These are phyloP conservation scores for Antarctomyces pellizariae DNA, from an alignment of 495 filamentous ascomycete species.

Conservation along the genomic window DNA sequence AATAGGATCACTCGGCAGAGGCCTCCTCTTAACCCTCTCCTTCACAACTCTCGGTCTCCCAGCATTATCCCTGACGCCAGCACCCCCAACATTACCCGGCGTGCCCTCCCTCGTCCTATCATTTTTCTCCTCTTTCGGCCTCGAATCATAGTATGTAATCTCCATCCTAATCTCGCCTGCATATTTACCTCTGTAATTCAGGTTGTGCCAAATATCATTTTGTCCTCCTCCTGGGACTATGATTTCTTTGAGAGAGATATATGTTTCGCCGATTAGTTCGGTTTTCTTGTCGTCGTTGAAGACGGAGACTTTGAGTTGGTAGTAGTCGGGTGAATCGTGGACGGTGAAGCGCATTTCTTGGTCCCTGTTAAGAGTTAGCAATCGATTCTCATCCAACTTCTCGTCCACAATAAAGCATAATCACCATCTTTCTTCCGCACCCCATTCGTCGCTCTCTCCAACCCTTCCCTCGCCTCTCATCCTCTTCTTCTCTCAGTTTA, in stretches of 20 bases:
- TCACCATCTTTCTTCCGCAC: neutral
- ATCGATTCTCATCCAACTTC: neutral
- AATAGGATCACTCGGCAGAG: slow-evolving; percentile 50
- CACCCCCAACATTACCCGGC: slow-evolving; percentile 10
- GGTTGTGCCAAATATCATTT: slow-evolving; percentile 72
- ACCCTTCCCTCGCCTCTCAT: neutral
- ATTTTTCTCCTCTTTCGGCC: slow-evolving; percentile 39
- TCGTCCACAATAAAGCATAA: slow-evolving; percentile 1
- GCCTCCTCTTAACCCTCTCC: slow-evolving; percentile 45
- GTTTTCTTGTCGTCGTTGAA: slow-evolving; percentile 97
- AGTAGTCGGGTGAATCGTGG: slow-evolving; percentile 90
- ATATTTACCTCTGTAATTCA: slow-evolving; percentile 78
- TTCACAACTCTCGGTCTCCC: slow-evolving; percentile 35
- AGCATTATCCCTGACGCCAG: slow-evolving; percentile 11
- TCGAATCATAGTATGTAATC: slow-evolving; percentile 84
- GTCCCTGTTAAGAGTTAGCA: slow-evolving; percentile 38
- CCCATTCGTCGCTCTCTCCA: neutral
- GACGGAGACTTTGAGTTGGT: slow-evolving; percentile 75
- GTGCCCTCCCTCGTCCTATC: slow-evolving; percentile 6
- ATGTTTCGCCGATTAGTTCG: slow-evolving; percentile 83
- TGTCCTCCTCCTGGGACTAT: slow-evolving; percentile 73
- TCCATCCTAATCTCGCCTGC: slow-evolving; percentile 88
- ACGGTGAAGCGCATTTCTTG: slow-evolving; percentile 91
- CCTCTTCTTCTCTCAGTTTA: slow-evolving; percentile 1
- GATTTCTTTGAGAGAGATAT: slow-evolving; percentile 61